Percentiles rank a stretch among this genome's conserved stretches.
phyloP scores from a whole-genome alignment of 176 grass and related monocot species.

The Bonia amplexicaulis region DNA sequence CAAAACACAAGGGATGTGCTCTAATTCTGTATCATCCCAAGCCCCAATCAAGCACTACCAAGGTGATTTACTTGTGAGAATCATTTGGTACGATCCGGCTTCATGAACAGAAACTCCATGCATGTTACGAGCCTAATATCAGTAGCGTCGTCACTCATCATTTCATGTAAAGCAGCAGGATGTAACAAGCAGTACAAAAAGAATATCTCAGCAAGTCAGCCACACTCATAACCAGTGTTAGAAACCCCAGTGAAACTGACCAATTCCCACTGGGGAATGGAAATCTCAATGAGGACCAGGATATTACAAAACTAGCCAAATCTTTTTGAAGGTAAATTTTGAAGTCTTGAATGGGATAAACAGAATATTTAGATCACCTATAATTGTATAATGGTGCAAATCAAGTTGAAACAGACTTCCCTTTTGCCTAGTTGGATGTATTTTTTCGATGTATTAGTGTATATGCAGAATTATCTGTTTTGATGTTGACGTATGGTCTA shows the following conservation, averaged over 20 bases:
- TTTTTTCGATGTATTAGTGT: no score
- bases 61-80: not conserved
- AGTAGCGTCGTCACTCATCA: not conserved
- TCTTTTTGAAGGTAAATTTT: no score
- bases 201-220: not conserved
- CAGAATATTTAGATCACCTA: no score
- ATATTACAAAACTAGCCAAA: no score
- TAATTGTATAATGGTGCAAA: no score
- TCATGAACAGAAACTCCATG: slow-evolving; percentile 14
- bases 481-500: no score
- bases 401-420: no score
- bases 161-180: slow-evolving; percentile 1
- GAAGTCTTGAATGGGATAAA: no score
- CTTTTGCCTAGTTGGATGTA: no score
- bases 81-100: not conserved
- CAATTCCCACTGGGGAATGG: not conserved
- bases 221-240: no score
- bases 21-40: not conserved
- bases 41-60: not conserved
- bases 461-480: no score
- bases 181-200: not conserved
- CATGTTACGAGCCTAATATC: not conserved
- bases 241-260: not conserved
- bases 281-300: not conserved
- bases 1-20: slow-evolving; percentile 11